Percentiles rank a stretch among this genome's conserved stretches.
Evolutionary conservation across 441 rosid genomes (phyloP).

Genomic region (Erodium moschatum): DNA sequence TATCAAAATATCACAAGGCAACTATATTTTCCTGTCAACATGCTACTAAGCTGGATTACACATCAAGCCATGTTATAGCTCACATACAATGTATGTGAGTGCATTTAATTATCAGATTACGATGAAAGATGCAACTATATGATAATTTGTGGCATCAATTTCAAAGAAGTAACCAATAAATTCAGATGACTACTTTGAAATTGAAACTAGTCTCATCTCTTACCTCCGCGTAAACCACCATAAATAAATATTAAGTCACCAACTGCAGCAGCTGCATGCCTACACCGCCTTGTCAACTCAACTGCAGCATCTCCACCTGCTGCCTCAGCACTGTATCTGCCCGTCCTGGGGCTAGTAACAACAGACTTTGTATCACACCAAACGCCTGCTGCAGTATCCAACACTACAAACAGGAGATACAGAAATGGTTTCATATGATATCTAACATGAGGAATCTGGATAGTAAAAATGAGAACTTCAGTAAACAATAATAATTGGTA

Average conservation of each 20-base stretch:
- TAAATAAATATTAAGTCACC: slow-evolving; percentile 92
- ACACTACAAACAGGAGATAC: slow-evolving; percentile 41
- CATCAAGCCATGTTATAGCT: background rate
- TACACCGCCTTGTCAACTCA: slow-evolving; percentile 96
- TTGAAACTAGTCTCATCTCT: slow-evolving; percentile 20
- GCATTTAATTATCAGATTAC: background rate
- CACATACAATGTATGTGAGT: background rate
- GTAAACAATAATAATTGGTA: background rate
- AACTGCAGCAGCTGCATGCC: slow-evolving; percentile 99
- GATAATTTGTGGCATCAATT: background rate
- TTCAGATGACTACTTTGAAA: slow-evolving; percentile 2
- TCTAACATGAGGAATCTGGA: slow-evolving; percentile 12
- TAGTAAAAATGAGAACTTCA: background rate
- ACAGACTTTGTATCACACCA: slow-evolving; percentile 99
- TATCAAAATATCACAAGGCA: slow-evolving; percentile 6
- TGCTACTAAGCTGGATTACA: background rate
- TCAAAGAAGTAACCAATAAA: background rate
- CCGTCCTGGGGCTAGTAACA: slow-evolving; percentile 90
- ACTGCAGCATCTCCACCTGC: slow-evolving; percentile 98
- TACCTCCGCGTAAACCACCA: slow-evolving; percentile 99
- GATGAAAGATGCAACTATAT: background rate
- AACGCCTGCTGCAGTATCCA: slow-evolving; percentile 99
- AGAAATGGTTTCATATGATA: slow-evolving; percentile 13
- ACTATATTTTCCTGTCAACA: background rate
- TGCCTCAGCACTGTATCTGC: slow-evolving; percentile 88